Conservation (phyloP, 768 basidiomycete species). For the Cystofilobasidium ferigula region DNA sequence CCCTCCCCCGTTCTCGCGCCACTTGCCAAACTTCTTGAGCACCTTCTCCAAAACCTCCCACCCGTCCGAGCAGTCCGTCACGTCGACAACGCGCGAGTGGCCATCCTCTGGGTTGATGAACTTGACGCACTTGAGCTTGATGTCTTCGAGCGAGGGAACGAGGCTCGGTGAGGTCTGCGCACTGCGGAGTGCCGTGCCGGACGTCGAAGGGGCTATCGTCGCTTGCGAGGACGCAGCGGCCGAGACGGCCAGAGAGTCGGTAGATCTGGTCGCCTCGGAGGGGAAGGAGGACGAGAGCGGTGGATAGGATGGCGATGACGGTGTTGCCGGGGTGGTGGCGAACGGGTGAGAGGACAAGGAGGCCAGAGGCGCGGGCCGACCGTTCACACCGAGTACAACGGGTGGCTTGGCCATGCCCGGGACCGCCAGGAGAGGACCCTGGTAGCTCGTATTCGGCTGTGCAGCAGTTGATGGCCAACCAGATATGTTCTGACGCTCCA, state of each 20-base stretch:
- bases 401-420: neutral
- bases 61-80: conserved; percentile 60
- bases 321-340: conserved; percentile 20
- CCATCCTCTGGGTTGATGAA: conserved; percentile 75
- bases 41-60: conserved; percentile 79
- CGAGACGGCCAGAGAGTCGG: conserved; percentile 11
- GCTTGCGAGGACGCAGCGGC: neutral
- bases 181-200: conserved; percentile 35
- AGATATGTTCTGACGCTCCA: conserved; percentile 8
- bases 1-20: conserved; percentile 31
- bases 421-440: neutral
- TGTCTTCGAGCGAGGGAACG: conserved; percentile 54
- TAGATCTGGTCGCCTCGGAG: conserved; percentile 8
- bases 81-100: conserved; percentile 60
- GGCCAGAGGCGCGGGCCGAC: conserved; percentile 6
- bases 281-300: conserved; percentile 21
- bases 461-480: neutral
- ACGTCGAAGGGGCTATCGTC: conserved; percentile 48
- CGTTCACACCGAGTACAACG: conserved; percentile 9
- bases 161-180: neutral
- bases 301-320: conserved; percentile 18
- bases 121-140: conserved; percentile 74
- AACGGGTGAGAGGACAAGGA: conserved; percentile 20
- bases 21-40: conserved; percentile 77
- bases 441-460: neutral